A percentile compares a stretch with the other conserved stretches of the same genome.
These are phyloP conservation scores for Candida rishiriensis DNA, from an alignment of 805 yeast species.

Conservation along the genomic window DNA sequence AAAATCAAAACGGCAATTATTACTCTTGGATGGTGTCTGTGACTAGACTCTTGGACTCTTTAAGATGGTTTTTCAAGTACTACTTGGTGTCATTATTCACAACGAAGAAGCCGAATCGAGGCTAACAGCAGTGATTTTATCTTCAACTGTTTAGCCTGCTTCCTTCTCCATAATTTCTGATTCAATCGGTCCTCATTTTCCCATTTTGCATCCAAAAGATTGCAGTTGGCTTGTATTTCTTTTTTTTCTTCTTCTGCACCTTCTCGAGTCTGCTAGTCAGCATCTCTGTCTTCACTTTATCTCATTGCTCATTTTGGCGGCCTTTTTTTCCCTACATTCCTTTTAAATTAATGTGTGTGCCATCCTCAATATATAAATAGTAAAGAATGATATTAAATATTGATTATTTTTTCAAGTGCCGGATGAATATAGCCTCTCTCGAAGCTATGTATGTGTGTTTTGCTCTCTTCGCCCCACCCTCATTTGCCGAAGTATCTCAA, in stretches of 20 bases:
- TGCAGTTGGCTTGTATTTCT: too few relatives aligned
- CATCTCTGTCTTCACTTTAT: too few relatives aligned
- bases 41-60: conserved; percentile 10
- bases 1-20: conserved; percentile 8
- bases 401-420: too few relatives aligned
- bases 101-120: conserved; percentile 1
- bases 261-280: too few relatives aligned
- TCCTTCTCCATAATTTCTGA: not conserved
- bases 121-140: not conserved
- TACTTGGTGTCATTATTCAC: conserved; percentile 14
- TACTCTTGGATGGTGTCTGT: conserved; percentile 15
- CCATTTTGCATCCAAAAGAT: not conserved
- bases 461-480: too few relatives aligned
- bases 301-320: too few relatives aligned
- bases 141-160: not conserved
- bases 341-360: too few relatives aligned
- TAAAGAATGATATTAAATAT: too few relatives aligned
- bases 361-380: too few relatives aligned
- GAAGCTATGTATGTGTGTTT: too few relatives aligned
- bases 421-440: too few relatives aligned
- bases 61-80: conserved; percentile 20
- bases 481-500: conserved; percentile 45
- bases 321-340: too few relatives aligned
- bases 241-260: not conserved
- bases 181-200: not conserved